These are phyloP conservation scores for Hydnomerulius pinastri DNA, from an alignment of 768 basidiomycete genomes.

Conservation along the genomic window DNA sequence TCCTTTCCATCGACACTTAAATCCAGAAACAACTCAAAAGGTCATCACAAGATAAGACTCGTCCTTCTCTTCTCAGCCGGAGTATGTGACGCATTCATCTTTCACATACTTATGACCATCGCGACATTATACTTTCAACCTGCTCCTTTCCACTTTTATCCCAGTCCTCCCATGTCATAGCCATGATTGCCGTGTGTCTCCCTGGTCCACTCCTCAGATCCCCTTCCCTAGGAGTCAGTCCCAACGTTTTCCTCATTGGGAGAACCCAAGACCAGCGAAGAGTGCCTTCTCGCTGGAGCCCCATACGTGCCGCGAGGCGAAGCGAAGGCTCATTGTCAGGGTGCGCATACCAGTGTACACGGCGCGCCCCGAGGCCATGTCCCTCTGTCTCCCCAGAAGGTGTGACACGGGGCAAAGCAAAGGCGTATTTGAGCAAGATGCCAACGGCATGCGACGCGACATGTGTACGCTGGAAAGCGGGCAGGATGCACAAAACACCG, in stretches of 20 bases:
- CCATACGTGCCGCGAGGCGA: slow-evolving; percentile 41
- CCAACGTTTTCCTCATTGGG: slow-evolving; percentile 31
- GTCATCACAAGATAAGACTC: too few species aligned
- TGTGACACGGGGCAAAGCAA: slow-evolving; percentile 7
- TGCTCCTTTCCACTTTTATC: slow-evolving; percentile 41
- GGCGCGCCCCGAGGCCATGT: slow-evolving; percentile 41
- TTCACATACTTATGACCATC: neutral
- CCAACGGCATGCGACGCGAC: slow-evolving; percentile 46
- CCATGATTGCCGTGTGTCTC: slow-evolving; percentile 51
- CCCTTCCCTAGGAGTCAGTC: slow-evolving; percentile 18
- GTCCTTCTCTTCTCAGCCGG: too few species aligned
- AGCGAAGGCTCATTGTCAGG: slow-evolving; percentile 34
- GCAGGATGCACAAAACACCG: slow-evolving; percentile 38
- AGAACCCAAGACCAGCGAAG: slow-evolving; percentile 39
- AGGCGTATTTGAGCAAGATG: too few species aligned
- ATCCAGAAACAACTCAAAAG: too few species aligned
- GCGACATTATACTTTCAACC: slow-evolving; percentile 35
- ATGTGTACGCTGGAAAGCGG: slow-evolving; percentile 43
- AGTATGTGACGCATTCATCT: too few species aligned
- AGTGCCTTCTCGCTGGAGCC: slow-evolving; percentile 42
- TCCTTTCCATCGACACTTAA: too few species aligned
- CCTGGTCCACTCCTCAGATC: slow-evolving; percentile 35
- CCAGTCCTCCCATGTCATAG: slow-evolving; percentile 66
- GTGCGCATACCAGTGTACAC: slow-evolving; percentile 45
- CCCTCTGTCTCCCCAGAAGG: slow-evolving; percentile 4